phyloP scores from a whole-genome alignment of 208 protist genomes.

The Leishmania tarentolae region DNA sequence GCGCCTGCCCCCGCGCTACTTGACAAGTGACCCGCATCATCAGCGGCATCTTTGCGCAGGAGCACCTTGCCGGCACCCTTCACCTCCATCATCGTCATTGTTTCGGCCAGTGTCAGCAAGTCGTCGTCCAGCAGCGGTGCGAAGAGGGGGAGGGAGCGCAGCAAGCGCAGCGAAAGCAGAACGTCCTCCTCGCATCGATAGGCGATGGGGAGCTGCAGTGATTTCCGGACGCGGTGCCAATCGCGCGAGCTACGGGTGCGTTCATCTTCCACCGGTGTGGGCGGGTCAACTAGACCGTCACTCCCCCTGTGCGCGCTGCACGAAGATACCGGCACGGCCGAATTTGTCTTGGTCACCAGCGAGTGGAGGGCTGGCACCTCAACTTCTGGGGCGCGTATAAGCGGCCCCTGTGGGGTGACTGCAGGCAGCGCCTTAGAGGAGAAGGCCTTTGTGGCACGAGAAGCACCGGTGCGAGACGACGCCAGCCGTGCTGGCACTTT shows the following conservation, averaged over 20 bases:
- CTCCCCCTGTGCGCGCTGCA: not conserved
- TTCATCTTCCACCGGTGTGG: not conserved
- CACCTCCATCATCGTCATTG: conserved; percentile 48
- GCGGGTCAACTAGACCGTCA: not conserved
- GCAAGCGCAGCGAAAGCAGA: conserved; percentile 37
- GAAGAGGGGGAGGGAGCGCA: conserved; percentile 55
- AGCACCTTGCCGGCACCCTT: conserved; percentile 22
- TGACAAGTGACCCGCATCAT: not conserved
- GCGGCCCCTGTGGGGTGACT: not conserved
- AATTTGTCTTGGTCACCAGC: not conserved
- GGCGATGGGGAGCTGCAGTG: conserved; percentile 55
- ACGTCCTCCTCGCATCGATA: conserved; percentile 61
- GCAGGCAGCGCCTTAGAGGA: not conserved
- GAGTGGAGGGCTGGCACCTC: not conserved
- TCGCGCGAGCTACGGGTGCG: conserved; percentile 10
- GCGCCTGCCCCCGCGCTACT: not conserved
- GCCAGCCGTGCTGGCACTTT: not conserved
- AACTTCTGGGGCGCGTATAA: not conserved
- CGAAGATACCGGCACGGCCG: too few species aligned
- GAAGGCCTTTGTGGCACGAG: not conserved
- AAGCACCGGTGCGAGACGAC: not conserved
- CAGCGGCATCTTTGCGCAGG: conserved; percentile 14
- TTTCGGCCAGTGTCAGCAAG: conserved; percentile 50
- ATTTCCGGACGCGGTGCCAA: conserved; percentile 57
- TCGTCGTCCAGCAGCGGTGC: conserved; percentile 49